Evolutionary conservation across 2,329 filamentous ascomycete species (phyloP), one percentile per base, ranked within the genome.

Genomic region (Fusarium paranaense): DNA sequence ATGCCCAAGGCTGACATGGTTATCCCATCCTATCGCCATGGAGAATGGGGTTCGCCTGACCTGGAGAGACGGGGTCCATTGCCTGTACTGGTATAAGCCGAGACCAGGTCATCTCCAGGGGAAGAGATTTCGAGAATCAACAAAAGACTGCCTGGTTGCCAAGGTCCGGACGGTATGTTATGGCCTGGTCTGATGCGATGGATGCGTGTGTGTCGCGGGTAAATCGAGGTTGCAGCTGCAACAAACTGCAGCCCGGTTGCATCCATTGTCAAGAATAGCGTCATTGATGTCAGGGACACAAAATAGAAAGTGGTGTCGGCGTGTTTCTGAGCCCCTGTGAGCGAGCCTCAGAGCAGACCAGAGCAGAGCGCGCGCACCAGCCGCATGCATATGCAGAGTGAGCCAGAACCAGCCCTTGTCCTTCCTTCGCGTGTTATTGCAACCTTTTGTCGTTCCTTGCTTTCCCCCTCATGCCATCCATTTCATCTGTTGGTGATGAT

Each of bases 21-120:
- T n/a, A 18, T 40, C 25, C 25, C 11, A 35, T 38, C 25, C 18
- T 30, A 37, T n/a, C 22, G 33, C 47, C 33, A 27, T 52, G 40
- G 35, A 73, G 33, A 10, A 56, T 45, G 59, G 52, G 59, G 56
- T 42, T 64, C 33, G 47, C 40, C n/a, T 42, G 65, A 47, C 22
- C 52, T 62, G 40, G n/a, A 22, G 33, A 65, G 33, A 65, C 60
- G 63, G 56, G 40, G 33, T 35, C 42, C 62, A 63, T 74, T 74
- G 52, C 72, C 73, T 59, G 40, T 72, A 70, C 61, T 69, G 65
- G 72, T 33, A 74, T 45, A 52, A 70, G 65, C 72, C 72, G 72
- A 74, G 64, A 42, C 72, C 4, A 42, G 71, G 54, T 69, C 61
- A 37, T 20, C 56, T 50, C 37, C 38, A 38, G 58, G 40, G 54